Evolutionary conservation across 352 stramenopile genomes (phyloP).

Genomic region (Phytophthora ramorum): DNA sequence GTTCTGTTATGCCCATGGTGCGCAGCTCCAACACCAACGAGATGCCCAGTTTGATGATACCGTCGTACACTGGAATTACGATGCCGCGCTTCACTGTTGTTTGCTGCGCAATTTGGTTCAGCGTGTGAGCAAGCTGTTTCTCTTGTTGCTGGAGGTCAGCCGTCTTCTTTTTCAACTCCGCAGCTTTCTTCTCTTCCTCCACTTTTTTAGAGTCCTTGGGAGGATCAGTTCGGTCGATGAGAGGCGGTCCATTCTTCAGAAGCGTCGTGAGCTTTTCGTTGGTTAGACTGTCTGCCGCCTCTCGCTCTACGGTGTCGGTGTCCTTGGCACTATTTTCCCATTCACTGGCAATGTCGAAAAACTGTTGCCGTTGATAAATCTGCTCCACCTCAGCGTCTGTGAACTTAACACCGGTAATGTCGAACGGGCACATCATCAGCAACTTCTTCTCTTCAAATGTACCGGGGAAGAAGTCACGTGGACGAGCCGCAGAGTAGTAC

Average conservation of each 20-base stretch:
- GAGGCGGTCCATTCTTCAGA: slow-evolving; percentile 14
- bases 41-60: slow-evolving; percentile 46
- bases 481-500: slow-evolving; percentile 44
- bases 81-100: slow-evolving; percentile 49
- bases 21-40: slow-evolving; percentile 60
- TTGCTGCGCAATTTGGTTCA: slow-evolving; percentile 38
- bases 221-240: slow-evolving; percentile 26
- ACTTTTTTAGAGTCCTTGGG: slow-evolving; percentile 26
- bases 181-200: slow-evolving; percentile 20
- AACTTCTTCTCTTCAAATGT: slow-evolving; percentile 44
- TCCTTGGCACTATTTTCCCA: slow-evolving; percentile 35
- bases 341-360: slow-evolving; percentile 34
- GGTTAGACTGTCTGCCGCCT: slow-evolving; percentile 31
- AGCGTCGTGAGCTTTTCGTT: slow-evolving; percentile 30
- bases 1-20: slow-evolving; percentile 42
- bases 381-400: slow-evolving; percentile 34
- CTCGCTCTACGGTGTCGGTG: slow-evolving; percentile 10
- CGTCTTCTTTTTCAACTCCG: slow-evolving; percentile 19
- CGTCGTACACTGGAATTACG: slow-evolving; percentile 60
- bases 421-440: slow-evolving; percentile 47
- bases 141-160: slow-evolving; percentile 31
- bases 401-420: slow-evolving; percentile 43
- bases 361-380: slow-evolving; percentile 46
- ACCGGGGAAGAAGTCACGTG: slow-evolving; percentile 48
- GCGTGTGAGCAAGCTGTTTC: slow-evolving; percentile 36